A percentile compares a stretch with the other conserved stretches of the same genome.
phyloP scores from a whole-genome alignment of 1,284 basidiomycete genomes.

The Naganishia sp. region DNA sequence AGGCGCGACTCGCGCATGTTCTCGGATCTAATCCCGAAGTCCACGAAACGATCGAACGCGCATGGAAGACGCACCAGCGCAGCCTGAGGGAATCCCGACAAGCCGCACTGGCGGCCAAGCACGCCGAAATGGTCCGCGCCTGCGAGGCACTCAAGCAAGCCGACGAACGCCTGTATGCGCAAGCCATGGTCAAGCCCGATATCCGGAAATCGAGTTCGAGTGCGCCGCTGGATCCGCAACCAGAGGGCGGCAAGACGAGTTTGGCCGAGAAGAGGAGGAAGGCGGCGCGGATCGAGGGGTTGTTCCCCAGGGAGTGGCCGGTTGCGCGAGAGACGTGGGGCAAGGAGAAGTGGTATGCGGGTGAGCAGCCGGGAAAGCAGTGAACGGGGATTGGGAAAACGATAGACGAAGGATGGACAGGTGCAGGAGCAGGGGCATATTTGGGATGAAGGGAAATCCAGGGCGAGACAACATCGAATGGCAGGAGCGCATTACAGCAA shows the following conservation, averaged over 20 bases:
- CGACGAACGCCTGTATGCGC: conserved; percentile 63
- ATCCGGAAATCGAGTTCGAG: conserved; percentile 62
- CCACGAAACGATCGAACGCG: conserved; percentile 89
- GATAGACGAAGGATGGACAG: not conserved
- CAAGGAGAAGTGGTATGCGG: conserved; percentile 46
- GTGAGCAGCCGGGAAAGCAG: not conserved
- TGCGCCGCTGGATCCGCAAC: conserved; percentile 52
- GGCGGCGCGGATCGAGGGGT: conserved; percentile 74
- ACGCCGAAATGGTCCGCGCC: conserved; percentile 71
- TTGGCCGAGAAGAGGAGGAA: conserved; percentile 66
- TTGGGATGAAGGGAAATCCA: too few relatives aligned
- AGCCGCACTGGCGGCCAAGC: conserved; percentile 69
- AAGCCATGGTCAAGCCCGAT: conserved; percentile 75
- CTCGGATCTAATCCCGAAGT: conserved; percentile 64
- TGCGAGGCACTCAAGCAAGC: conserved; percentile 75
- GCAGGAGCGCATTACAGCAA: too few relatives aligned
- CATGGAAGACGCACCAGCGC: conserved; percentile 80
- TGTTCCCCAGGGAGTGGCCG: conserved; percentile 65
- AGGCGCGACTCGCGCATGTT: conserved; percentile 69
- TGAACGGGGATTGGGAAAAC: not conserved
- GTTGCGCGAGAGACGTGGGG: conserved; percentile 50
- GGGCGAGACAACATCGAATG: too few relatives aligned
- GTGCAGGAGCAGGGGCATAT: too few relatives aligned
- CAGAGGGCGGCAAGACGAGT: conserved; percentile 62
- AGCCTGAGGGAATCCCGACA: conserved; percentile 69